phyloP scores from a whole-genome alignment of 495 filamentous ascomycete genomes.

The Copromyces sp. region DNA sequence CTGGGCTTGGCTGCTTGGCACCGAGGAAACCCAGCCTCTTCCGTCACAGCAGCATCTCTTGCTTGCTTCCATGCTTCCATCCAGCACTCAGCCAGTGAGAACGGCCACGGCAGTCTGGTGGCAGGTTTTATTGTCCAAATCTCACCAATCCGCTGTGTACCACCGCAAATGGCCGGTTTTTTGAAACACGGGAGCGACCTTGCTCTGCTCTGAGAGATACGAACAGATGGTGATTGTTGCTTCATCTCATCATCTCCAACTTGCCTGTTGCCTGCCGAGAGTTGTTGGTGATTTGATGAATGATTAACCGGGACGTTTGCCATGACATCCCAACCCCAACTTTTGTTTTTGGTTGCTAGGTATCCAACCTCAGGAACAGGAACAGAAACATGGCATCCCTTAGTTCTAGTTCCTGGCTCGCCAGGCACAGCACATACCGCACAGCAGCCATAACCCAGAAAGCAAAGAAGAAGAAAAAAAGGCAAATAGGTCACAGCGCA shows the following conservation, averaged over 20 bases:
- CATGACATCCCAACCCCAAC: not conserved
- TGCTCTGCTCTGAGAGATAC: not conserved
- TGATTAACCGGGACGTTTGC: not conserved
- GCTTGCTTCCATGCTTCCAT: not conserved
- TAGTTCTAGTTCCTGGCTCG: not conserved
- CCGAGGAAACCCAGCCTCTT: not conserved
- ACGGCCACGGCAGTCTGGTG: not conserved
- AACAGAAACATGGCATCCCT: not conserved
- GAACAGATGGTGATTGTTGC: not conserved
- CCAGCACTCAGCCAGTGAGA: not conserved
- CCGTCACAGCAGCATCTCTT: not conserved
- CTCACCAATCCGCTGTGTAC: slow-evolving; percentile 1
- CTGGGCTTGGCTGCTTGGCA: not conserved
- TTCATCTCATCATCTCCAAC: not conserved
- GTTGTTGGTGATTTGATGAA: not conserved
- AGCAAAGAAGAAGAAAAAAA: not conserved
- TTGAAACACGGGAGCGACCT: slow-evolving; percentile 10
- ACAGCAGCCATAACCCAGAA: not conserved
- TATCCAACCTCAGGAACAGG: not conserved
- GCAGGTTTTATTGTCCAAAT: not conserved
- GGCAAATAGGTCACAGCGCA: not conserved
- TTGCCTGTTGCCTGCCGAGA: not conserved
- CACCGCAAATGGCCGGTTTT: slow-evolving; percentile 9
- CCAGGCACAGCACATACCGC: not conserved
- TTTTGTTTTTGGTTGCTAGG: not conserved